Evolutionary conservation across 1,139 yeast species (phyloP).

Genomic region (Yamadazyma diddensiae): DNA sequence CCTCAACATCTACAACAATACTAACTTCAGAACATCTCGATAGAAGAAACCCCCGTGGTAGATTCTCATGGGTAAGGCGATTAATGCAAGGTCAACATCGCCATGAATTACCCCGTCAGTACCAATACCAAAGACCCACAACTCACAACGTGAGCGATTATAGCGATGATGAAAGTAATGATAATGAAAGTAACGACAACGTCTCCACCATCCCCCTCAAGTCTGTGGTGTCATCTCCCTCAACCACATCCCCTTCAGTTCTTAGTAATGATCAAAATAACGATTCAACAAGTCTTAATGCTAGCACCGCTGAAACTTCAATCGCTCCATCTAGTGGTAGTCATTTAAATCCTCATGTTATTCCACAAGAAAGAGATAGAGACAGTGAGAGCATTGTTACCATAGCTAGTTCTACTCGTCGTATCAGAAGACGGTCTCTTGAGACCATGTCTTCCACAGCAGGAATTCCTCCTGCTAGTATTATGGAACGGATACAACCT

Average conservation of each 20-base stretch:
- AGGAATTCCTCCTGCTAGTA: slow-evolving; percentile 66
- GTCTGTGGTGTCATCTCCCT: slow-evolving; percentile 48
- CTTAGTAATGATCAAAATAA: slow-evolving; percentile 37
- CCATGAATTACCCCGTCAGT: too few species aligned
- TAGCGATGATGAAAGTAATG: slow-evolving; percentile 8
- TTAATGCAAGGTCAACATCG: slow-evolving; percentile 45
- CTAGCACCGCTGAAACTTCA: slow-evolving; percentile 55
- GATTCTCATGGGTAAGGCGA: slow-evolving; percentile 48
- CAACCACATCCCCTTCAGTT: slow-evolving; percentile 44
- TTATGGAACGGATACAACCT: slow-evolving; percentile 53
- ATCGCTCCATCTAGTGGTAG: slow-evolving; percentile 37
- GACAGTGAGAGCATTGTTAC: slow-evolving; percentile 57
- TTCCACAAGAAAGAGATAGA: slow-evolving; percentile 16
- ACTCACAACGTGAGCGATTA: too few species aligned
- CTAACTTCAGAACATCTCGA: slow-evolving; percentile 13
- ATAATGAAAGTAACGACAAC: slow-evolving; percentile 40
- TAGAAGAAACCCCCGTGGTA: slow-evolving; percentile 27
- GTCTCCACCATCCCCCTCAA: slow-evolving; percentile 52
- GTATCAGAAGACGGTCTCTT: slow-evolving; percentile 48
- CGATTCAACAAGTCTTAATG: slow-evolving; percentile 37
- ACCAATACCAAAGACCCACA: neutral
- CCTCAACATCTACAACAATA: slow-evolving; percentile 1
- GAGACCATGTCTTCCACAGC: slow-evolving; percentile 60
- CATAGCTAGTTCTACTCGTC: slow-evolving; percentile 50
- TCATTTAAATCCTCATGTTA: slow-evolving; percentile 10